Conservation (phyloP, 176 grass and related monocot genomes). For the Zea mays region DNA sequence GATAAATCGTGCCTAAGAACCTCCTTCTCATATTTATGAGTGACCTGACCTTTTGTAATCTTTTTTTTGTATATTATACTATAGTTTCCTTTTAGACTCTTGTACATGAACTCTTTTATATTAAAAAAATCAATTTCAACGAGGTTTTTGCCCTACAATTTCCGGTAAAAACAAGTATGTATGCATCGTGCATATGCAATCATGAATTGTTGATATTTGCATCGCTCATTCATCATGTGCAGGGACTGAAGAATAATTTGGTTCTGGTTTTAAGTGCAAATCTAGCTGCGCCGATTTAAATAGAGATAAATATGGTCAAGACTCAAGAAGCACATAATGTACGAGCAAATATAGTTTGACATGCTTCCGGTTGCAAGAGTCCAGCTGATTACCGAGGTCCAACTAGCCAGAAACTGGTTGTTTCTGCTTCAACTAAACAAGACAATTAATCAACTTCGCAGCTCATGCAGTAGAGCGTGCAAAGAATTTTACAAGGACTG, state of each 20-base stretch:
- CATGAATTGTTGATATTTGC: no score
- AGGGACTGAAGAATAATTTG: not conserved
- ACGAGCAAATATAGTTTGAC: not conserved
- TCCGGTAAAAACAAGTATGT: not conserved
- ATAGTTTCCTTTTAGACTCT: no score
- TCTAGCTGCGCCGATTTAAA: not conserved
- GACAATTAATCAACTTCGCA: constrained; percentile 13
- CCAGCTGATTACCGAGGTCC: not conserved
- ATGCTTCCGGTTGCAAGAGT: not conserved
- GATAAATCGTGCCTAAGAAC: no score
- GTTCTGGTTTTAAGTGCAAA: not conserved
- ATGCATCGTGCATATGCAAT: no score
- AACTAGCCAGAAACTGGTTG: constrained; percentile 24
- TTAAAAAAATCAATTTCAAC: no score
- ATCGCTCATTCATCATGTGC: no score
- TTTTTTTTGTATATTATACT: no score
- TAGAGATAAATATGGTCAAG: not conserved
- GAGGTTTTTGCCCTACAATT: not conserved
- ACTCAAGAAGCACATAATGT: not conserved
- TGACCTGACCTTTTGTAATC: no score
- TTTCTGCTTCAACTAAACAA: constrained; percentile 26
- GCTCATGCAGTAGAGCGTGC: constrained; percentile 15
- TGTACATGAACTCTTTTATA: no score
- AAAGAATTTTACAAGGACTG: constrained; percentile 24
- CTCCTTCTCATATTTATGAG: no score